Base-by-base conservation (phyloP, 768 basidiomycete species). In the Leccinellum luteum region DNA sequence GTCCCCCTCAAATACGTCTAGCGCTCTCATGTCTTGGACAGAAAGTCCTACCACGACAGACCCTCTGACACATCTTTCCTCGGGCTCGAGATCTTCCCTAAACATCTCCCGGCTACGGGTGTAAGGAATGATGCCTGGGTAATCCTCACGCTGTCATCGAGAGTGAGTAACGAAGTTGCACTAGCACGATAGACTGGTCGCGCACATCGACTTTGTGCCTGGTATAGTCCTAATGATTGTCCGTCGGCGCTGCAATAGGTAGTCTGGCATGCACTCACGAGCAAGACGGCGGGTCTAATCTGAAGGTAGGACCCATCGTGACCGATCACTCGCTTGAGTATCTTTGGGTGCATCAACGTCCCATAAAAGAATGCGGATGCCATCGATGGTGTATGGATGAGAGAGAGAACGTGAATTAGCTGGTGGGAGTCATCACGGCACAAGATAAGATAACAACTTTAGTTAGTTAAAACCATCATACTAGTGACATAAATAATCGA, bases 281-380 rank as follows among this genome's bases (percentile, higher is more conserved):
- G 75, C 8, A 97, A 70, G 7, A 94, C 67, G 6, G 92, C 94
- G 38, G 90, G 86, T 59, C 85, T 85, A 47, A 90, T 81, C 52
- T 82, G 67, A 3, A 96, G 77, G 60, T 85, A 76, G 8, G 74
- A 64, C 8, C 87, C 90, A 47, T 85, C 76, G 64, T 90, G 85
- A 7, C 78, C 78, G 45, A 97, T 84, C 7, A 97, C 93, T 19
- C 86, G 77, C 56, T 78, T 81, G 38, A 97, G 76, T 65, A 98
- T 89, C 51, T 82, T 82, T 6, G 94, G 93, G 65, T 94, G 92
- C 79, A 95, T 85, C 21, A 98, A 76, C 0, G 92, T 96, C 13
- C 95, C 95, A 72, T 95, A 94, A 76, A 93, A 90, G 73, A 94
- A 95, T 17, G 86, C 86, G 25, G 76, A 73, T 59, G 69, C 47